These are phyloP conservation scores for Fusarium secorum DNA, from an alignment of 2,329 filamentous ascomycete genomes.

Conservation along the genomic window DNA sequence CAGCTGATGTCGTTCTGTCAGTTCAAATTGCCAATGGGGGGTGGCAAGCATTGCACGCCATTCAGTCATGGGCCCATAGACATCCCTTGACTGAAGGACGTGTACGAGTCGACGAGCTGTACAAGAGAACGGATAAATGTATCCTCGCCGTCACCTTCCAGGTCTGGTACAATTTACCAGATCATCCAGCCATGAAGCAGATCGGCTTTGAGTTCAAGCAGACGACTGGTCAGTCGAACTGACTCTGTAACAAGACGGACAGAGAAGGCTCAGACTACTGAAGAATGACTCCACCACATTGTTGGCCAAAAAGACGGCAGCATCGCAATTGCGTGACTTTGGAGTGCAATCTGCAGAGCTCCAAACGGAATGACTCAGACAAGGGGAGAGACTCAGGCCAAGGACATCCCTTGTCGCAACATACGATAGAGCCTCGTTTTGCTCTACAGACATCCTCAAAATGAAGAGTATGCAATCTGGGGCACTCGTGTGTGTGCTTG, in stretches of 20 bases:
- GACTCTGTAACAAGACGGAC: background rate
- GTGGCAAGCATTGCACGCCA: background rate
- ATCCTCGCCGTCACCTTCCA: background rate
- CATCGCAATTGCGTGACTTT: rapidly evolving
- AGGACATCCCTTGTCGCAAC: background rate
- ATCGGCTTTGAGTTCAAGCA: background rate
- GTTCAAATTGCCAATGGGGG: background rate
- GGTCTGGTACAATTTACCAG: background rate
- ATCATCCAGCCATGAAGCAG: background rate
- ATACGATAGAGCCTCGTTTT: background rate
- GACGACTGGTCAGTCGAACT: background rate
- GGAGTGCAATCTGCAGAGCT: background rate
- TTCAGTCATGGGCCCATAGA: background rate
- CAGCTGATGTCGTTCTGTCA: background rate
- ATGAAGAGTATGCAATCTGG: background rate
- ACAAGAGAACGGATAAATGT: background rate
- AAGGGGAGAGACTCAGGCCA: rapidly evolving
- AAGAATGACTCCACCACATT: rapidly evolving
- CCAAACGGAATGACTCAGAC: background rate
- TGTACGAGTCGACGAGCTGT: background rate
- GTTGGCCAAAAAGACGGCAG: background rate
- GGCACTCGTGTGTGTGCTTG: background rate
- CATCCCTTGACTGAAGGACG: background rate
- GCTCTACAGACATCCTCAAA: background rate
- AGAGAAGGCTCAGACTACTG: background rate